Evolutionary conservation across 2,329 filamentous ascomycete species (phyloP), one percentile per base, ranked within the genome.

Genomic region (Epichloe sp.): DNA sequence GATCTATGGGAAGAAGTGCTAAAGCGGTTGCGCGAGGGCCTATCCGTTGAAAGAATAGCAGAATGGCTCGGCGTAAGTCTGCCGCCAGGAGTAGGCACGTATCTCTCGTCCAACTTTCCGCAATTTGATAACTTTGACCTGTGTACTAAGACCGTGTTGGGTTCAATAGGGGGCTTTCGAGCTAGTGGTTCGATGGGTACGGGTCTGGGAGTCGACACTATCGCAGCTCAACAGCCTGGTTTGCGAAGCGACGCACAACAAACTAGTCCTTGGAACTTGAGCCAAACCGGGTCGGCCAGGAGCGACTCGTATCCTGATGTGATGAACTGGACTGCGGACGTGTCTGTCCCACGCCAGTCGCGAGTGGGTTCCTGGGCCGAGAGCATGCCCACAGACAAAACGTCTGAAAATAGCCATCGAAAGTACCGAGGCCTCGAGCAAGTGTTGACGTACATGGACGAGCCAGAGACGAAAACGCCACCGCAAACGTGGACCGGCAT

Each of bases 401-500:
- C 54, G 42, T 59, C 62, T 5, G 67, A 64, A 57, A 65, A 12
- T 54, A 55, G 59, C 0, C 36, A 44, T 38, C 63, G 63, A 15
- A 63, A 63, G 47, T 70, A 68, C 52, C 67, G 65, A 7, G 69
- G 70, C 2, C 62, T 74, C 7, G 71, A 77, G 54, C 71, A 77
- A 47, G 59, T 80, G 17, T 60, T 80, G 19, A 71, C 72, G 0
- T 72, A 75, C 1, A 58, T 71, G 14, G 68, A 71, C 23, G 59
- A 70, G 35, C 65, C 73, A 0, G 70, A 73, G 38, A 65, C 70
- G 58, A 70, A 70, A 54, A 62, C 69, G 0, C 67, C 73, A 0
- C 59, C 70, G 0, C 64, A 60, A 3, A 71, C 70, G 0, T 86
- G 83, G 83, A 85, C 83, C 1, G 70, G 59, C 40, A 73, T 86